phyloP scores from a whole-genome alignment of 2,329 filamentous ascomycete genomes.

The Colletotrichum sp. region DNA sequence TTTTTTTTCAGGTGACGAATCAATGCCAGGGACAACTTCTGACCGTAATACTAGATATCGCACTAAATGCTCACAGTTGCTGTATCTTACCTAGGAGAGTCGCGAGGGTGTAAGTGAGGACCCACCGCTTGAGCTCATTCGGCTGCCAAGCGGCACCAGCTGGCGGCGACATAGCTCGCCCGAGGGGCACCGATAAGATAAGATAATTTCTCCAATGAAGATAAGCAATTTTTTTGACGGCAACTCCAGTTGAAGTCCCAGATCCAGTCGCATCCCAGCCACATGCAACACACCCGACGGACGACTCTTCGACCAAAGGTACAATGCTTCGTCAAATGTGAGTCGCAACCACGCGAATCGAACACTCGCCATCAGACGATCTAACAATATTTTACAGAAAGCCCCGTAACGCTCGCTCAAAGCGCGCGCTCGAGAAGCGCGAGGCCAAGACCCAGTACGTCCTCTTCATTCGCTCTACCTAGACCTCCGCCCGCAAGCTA shows the following conservation, averaged over 20 bases:
- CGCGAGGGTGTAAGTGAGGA: neutral
- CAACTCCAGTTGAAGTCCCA: neutral
- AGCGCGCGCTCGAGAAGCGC: slow-evolving; percentile 91
- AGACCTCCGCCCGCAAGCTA: neutral
- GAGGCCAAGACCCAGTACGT: slow-evolving; percentile 75
- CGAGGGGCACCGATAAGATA: slow-evolving; percentile 12
- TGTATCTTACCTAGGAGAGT: rapidly evolving
- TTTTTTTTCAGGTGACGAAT: neutral
- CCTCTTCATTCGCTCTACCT: neutral
- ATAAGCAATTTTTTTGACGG: slow-evolving; percentile 22
- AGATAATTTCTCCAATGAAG: neutral
- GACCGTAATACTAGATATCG: rapidly evolving
- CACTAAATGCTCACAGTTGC: neutral
- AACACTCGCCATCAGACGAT: too few species aligned
- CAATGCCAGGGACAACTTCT: neutral
- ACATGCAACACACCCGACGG: slow-evolving; percentile 18
- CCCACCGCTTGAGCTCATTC: neutral
- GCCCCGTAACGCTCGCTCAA: slow-evolving; percentile 81
- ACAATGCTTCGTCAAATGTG: slow-evolving; percentile 58
- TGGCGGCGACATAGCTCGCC: rapidly evolving
- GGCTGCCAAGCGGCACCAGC: neutral
- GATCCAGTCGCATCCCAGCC: slow-evolving; percentile 6
- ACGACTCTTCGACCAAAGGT: slow-evolving; percentile 14
- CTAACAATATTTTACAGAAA: slow-evolving; percentile 44
- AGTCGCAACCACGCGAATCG: slow-evolving; percentile 15